Percentiles rank a stretch among this genome's conserved stretches.
phyloP scores from a whole-genome alignment of 768 basidiomycete species.

The Termitomyces sp. region DNA sequence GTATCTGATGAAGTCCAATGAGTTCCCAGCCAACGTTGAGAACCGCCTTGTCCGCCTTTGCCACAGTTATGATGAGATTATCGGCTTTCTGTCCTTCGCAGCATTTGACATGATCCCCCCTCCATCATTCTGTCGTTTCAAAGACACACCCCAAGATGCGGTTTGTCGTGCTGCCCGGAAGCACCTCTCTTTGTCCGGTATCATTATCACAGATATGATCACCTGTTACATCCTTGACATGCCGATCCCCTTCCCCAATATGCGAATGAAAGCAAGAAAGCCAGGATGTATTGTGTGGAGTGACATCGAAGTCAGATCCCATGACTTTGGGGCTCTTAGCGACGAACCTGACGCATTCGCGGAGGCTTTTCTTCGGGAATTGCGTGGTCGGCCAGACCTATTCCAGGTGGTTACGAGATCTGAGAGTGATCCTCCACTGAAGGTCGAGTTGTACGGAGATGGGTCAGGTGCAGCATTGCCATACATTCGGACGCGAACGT shows the following conservation, averaged over 20 bases:
- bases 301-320: not conserved
- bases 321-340: not conserved
- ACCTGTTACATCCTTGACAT: not conserved
- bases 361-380: not conserved
- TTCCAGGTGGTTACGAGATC: not conserved
- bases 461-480: not conserved
- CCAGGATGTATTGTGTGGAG: not conserved
- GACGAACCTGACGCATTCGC: not conserved
- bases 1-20: not conserved
- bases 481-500: not conserved
- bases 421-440: not conserved
- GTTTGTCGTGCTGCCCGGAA: not conserved
- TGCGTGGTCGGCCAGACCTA: not conserved
- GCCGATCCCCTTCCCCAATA: not conserved
- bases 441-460: not conserved
- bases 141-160: not conserved
- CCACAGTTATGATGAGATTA: not conserved
- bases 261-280: not conserved
- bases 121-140: not conserved
- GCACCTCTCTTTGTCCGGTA: not conserved
- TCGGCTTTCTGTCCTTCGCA: not conserved
- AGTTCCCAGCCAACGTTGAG: not conserved
- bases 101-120: not conserved
- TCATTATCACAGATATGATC: not conserved
- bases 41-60: not conserved